Base-by-base conservation (phyloP, 2,329 filamentous ascomycete species). In the Lachnellula cervina region DNA sequence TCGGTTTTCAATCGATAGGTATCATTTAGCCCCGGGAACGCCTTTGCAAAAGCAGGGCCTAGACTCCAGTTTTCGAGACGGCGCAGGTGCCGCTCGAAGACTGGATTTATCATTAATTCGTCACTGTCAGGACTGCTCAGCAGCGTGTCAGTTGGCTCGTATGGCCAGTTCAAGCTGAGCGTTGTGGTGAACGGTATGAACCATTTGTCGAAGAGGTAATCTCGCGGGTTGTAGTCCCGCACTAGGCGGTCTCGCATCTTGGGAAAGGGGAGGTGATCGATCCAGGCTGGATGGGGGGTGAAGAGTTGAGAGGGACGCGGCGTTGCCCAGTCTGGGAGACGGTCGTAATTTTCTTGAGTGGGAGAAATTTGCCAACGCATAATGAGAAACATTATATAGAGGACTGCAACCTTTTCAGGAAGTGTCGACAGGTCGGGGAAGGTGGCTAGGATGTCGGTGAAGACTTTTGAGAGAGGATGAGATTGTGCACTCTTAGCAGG, bases 321-420 rank as follows among this genome's bases (percentile, higher is more conserved):
- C 0, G 79, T 80, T 40, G 86, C 74, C 83, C 88, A 96, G 4
- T 83, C 77, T 0, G 91, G 90, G 11, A 96, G 73, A 4, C 87
- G 80, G 23, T 90, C 82, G 70, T 88, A 92, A 72, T 91, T 95
- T 63, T 91, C 87, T 58, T 80, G 79, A 0, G 89, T 89, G 0
- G 90, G 90, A 28, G 82, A 82, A 55, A 96, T 87, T 69, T 90
- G 85, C 89, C 91, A 96, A 43, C 87, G 82, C 86, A 94, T 90
- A 60, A 91, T 69, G 34, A 92, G 79, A 71, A 95, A 96, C 89
- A 96, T 95, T 67, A 87, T 76, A 69, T 92, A 95, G 7, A 96
- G 78, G 6, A 90, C 83, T 8, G 88, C 90, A 0, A 95, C 83
- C 65, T 89, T 87, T 72, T 96, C 90, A 0, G 91, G 90, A 0